Percentiles rank a stretch among this genome's conserved stretches.
These are phyloP conservation scores for Asterella californica DNA, from an alignment of 225 moss, liverwort and hornwort species.

Conservation along the genomic window DNA sequence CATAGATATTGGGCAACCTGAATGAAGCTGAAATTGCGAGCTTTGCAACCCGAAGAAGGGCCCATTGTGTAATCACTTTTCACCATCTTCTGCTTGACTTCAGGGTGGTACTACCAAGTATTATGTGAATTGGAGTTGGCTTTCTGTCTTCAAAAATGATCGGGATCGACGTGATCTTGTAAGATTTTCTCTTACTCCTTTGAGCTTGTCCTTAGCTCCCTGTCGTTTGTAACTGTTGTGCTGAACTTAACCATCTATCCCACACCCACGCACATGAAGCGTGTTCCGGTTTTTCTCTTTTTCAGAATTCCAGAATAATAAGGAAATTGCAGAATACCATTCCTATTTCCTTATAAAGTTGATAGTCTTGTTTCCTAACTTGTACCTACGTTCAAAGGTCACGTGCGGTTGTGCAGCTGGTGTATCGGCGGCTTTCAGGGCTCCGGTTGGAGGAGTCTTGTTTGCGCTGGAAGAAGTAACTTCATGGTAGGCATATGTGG, in stretches of 20 bases:
- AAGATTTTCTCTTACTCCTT: constrained; percentile 26
- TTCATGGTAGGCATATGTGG: constrained; percentile 59
- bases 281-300: too few species aligned
- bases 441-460: constrained; percentile 96
- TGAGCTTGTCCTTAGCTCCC: not conserved
- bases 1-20: constrained; percentile 34
- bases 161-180: constrained; percentile 99
- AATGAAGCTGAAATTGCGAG: constrained; percentile 31
- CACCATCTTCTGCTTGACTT: constrained; percentile 45
- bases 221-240: not conserved
- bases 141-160: constrained; percentile 93
- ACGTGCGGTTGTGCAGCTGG: constrained; percentile 99
- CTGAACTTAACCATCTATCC: not conserved
- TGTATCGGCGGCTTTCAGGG: constrained; percentile 97
- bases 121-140: constrained; percentile 95
- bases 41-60: constrained; percentile 32
- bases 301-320: too few species aligned
- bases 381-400: constrained; percentile 52
- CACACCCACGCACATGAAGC: not conserved
- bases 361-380: not conserved
- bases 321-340: too few species aligned
- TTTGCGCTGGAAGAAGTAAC: constrained; percentile 99
- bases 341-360: not conserved
- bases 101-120: constrained; percentile 99
- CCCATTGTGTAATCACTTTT: constrained; percentile 33